Base-by-base conservation (phyloP, 2,329 filamentous ascomycete species). In the Spiromastix sp. region DNA sequence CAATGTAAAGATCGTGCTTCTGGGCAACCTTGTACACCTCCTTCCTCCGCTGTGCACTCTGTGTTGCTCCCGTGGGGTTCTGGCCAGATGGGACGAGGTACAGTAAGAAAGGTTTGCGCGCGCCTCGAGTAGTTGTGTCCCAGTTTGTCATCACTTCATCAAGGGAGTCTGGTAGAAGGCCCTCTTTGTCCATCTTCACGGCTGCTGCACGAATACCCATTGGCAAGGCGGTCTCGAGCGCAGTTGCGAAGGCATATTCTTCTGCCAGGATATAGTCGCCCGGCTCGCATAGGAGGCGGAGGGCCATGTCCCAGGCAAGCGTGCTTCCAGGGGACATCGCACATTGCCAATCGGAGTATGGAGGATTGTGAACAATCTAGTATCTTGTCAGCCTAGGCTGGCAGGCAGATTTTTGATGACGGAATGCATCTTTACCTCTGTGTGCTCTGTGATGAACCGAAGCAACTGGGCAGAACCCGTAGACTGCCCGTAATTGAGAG, bases 361-460 rank as follows among this genome's bases (percentile, higher is more conserved):
- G 85, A 11, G 89, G 87, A 42, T 76, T 71, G 59, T 85, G 84
- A 11, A 94, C 77, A 37, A 96, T 76, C 63, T 67, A 40, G 2
- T 15, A 18, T 10, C 5, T 15, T 50, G 4, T 29, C 42, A 13
- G 44, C 35, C 22, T 25, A 30, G 2, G 27, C 22, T 36, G 2
- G 10, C 12, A 19, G 15, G n/a, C 8, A 21, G 8, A 16, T 32
- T 33, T 12, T 25, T 17, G 13, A 19, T 26, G 13, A 21, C 7
- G n/a, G n/a, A n/a, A 29, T 30, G 22, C 15, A 6, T 8, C 10
- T 19, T 19, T 48, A 67, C 65, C 62, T 98, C 89, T 0, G 87
- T 93, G 61, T 96, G 91, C 66, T 98, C 91, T 0, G 87, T 93
- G 33, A 96, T 70, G 64, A 83, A 96, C 41, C 91, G 79, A 43